Conservation (phyloP, 2,329 filamentous ascomycete species). For the Uncinocarpus reesii region DNA sequence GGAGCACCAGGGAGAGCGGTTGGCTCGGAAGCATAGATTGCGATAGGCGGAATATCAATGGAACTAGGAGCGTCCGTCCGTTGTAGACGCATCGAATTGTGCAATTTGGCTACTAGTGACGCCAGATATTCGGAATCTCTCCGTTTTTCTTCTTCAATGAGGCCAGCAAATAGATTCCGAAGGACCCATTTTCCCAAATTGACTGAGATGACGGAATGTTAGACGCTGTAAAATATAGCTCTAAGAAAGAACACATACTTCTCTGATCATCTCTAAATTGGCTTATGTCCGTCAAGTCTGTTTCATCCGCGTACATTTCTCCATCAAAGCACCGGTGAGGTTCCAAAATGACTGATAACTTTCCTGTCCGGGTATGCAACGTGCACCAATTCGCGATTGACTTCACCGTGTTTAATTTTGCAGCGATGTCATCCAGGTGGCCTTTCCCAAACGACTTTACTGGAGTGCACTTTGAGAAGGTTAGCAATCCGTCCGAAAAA, state of each 20-base stretch:
- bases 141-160: conserved; percentile 82
- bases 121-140: conserved; percentile 67
- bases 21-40: not conserved
- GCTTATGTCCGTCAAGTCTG: conserved; percentile 59
- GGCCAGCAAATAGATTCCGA: conserved; percentile 76
- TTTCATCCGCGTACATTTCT: conserved; percentile 90
- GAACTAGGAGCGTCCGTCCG: conserved; percentile 51
- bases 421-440: conserved; percentile 84
- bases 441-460: conserved; percentile 89
- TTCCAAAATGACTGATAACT: conserved; percentile 80
- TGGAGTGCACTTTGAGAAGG: conserved; percentile 57
- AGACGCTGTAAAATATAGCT: not conserved
- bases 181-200: conserved; percentile 96
- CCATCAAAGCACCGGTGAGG: conserved; percentile 96
- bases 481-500: not conserved
- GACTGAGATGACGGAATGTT: conserved; percentile 43
- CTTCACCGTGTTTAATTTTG: conserved; percentile 74
- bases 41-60: conserved; percentile 44
- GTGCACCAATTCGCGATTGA: conserved; percentile 94
- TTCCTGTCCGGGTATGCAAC: conserved; percentile 85
- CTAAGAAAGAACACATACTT: conserved; percentile 46
- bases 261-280: conserved; percentile 88
- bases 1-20: not conserved
- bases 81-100: conserved; percentile 48
- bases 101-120: conserved; percentile 53